These are phyloP conservation scores for Diaporthe sp. DNA, from an alignment of 2,329 filamentous ascomycete species.

Conservation along the genomic window DNA sequence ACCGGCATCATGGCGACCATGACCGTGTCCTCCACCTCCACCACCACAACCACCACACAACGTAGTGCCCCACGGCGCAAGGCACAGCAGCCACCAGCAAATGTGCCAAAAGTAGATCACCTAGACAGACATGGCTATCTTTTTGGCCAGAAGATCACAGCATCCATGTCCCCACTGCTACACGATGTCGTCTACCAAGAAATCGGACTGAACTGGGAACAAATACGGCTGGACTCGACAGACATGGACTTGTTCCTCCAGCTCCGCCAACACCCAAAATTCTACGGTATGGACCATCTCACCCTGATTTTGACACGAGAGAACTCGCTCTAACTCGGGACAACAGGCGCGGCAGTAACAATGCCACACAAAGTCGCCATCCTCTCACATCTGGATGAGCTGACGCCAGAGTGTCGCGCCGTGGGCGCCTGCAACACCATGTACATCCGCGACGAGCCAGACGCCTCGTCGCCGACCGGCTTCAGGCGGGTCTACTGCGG, in stretches of 20 bases:
- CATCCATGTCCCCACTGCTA: constrained; percentile 69
- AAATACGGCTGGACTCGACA: constrained; percentile 66
- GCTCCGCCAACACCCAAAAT: constrained; percentile 69
- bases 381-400: constrained; percentile 78
- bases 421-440: constrained; percentile 87
- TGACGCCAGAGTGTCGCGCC: constrained; percentile 79
- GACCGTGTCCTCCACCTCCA: constrained; percentile 33
- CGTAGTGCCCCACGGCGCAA: constrained; percentile 26
- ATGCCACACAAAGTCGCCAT: constrained; percentile 90
- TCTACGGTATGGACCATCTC: constrained; percentile 65
- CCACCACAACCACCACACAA: constrained; percentile 1
- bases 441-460: constrained; percentile 68
- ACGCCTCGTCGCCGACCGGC: constrained; percentile 46
- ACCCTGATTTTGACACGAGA: background rate
- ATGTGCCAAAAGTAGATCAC: constrained; percentile 42
- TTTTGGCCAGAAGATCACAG: constrained; percentile 69
- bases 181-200: constrained; percentile 68
- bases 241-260: constrained; percentile 64
- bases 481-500: constrained; percentile 72
- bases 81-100: constrained; percentile 10
- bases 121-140: constrained; percentile 66
- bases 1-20: constrained; percentile 37
- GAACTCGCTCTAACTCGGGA: background rate
- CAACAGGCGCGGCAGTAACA: constrained; percentile 77
- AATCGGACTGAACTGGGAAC: constrained; percentile 65